Conservation (phyloP, 2,329 filamentous ascomycete genomes). For the Sphaerostilbella broomeana region DNA sequence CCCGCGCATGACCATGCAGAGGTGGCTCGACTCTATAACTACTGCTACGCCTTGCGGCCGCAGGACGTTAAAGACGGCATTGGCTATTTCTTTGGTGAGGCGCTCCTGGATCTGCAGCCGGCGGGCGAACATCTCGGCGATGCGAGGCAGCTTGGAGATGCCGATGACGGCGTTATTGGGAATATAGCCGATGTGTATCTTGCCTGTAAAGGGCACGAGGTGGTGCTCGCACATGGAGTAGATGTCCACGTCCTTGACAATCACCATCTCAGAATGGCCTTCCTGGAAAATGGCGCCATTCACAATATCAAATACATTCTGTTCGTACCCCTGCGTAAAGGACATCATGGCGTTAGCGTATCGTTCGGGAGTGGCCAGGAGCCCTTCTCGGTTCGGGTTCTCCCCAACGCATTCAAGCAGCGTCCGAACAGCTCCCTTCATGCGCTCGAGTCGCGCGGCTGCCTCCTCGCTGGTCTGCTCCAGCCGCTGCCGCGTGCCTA, state of each 20-base stretch:
- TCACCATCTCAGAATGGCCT: constrained; percentile 93
- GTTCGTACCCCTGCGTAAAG: constrained; percentile 95
- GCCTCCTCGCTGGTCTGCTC: constrained; percentile 45
- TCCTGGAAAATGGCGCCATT: constrained; percentile 95
- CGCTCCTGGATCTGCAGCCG: constrained; percentile 94
- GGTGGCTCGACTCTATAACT: constrained; percentile 92
- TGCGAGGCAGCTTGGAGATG: constrained; percentile 88
- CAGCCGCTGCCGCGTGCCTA: constrained; percentile 57
- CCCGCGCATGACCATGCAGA: constrained; percentile 99
- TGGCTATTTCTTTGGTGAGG: constrained; percentile 89
- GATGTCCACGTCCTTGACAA: constrained; percentile 95
- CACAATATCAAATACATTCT: constrained; percentile 85
- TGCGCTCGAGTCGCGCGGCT: constrained; percentile 47
- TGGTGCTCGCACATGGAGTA: constrained; percentile 96
- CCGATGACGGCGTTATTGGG: constrained; percentile 86
- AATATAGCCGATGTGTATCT: constrained; percentile 99
- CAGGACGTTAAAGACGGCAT: constrained; percentile 87
- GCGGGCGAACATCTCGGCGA: constrained; percentile 94
- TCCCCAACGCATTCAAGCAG: constrained; percentile 64
- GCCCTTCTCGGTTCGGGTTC: constrained; percentile 58
- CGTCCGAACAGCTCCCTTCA: constrained; percentile 57
- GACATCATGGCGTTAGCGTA: constrained; percentile 95
- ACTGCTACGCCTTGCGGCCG: constrained; percentile 93
- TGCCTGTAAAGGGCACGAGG: constrained; percentile 91
- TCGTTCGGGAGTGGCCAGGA: constrained; percentile 66